These are phyloP conservation scores for Boletus rex-veris DNA, from an alignment of 768 basidiomycete species.

Conservation along the genomic window DNA sequence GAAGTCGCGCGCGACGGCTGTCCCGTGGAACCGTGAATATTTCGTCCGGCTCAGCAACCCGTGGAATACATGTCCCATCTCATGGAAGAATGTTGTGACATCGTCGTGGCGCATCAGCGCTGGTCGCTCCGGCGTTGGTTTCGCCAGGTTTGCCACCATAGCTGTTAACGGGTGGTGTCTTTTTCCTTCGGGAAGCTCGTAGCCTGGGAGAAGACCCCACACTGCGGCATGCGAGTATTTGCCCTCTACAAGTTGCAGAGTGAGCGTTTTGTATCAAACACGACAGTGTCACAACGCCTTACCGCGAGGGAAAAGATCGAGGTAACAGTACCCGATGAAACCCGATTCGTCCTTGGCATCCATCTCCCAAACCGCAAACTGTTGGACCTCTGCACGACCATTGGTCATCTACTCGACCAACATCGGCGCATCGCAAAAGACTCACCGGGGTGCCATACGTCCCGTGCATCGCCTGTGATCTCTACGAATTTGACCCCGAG, in stretches of 20 bases:
- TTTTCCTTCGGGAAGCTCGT: conserved; percentile 50
- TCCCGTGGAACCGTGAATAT: conserved; percentile 80
- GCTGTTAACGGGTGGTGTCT: conserved; percentile 72
- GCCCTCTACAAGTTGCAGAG: conserved; percentile 39
- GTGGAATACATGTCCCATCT: conserved; percentile 79
- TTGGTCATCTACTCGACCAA: background rate
- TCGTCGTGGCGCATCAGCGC: conserved; percentile 86
- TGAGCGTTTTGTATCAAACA: background rate
- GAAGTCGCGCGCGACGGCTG: conserved; percentile 75
- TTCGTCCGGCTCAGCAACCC: conserved; percentile 66
- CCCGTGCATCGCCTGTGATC: conserved; percentile 50
- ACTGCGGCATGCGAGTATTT: conserved; percentile 90
- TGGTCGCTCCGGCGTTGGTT: conserved; percentile 74
- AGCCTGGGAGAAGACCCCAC: conserved; percentile 72
- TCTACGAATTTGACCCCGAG: conserved; percentile 68
- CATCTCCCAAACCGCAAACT: conserved; percentile 82
- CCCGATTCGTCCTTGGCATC: conserved; percentile 64
- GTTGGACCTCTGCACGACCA: conserved; percentile 60
- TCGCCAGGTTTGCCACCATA: conserved; percentile 92
- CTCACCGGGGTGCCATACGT: conserved; percentile 79
- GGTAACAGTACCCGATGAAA: conserved; percentile 83
- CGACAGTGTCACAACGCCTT: conserved; percentile 7
- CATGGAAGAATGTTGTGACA: conserved; percentile 90
- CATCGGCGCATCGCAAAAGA: conserved; percentile 4
- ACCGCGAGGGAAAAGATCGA: conserved; percentile 86